Base-by-base conservation (phyloP, 495 filamentous ascomycete genomes). In the Cercophora sp. region DNA sequence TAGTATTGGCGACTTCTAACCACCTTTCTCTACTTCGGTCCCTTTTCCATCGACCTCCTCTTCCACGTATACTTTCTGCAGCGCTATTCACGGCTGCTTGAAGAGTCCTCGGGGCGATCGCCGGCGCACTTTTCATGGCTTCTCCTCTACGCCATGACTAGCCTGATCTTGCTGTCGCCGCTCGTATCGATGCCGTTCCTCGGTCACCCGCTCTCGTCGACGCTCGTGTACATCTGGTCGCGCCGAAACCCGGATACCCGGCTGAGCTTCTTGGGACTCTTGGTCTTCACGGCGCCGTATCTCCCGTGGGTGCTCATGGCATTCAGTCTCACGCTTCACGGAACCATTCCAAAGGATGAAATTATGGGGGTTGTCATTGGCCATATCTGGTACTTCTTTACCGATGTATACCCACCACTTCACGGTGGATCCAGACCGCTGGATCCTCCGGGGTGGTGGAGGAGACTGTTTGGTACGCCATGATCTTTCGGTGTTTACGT, bases 1-100 rank as follows among this genome's bases (percentile, higher is more conserved):
- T 54, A 97, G 88, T 97, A 96, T 71, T 97, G 94, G 94, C 89
- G 93, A 22, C 76, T 98, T 2, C 54, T 96, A 15, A 91, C 91
- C 10, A 95, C 94, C 2, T 98, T 98, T 71, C 81, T 96, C 56
- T 98, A 97, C 73, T 96, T 97, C 67, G 94, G 94, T 18, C 90
- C 91, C 9, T 81, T 98, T 45, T 90, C 85, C 35, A 84, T 98
- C 59, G 93, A 98, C 70, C 84, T 98, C 20, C 80, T 97, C 61
- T 97, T 96, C 80, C 94, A 98, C 65, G 87, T 98, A 70, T 98
- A 96, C 79, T 98, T 98, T 77, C 83, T 97, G 37, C 90, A 95
- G 63, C 89, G 93, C 22, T 98, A 98, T 73, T 90, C 91, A 9
- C 88, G 94, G 32, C 85, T 96, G 24, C 84, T 98, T 31, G 93